These are phyloP conservation scores for Colletotrichum cordylinicola DNA, from an alignment of 2,329 filamentous ascomycete species.

Conservation along the genomic window DNA sequence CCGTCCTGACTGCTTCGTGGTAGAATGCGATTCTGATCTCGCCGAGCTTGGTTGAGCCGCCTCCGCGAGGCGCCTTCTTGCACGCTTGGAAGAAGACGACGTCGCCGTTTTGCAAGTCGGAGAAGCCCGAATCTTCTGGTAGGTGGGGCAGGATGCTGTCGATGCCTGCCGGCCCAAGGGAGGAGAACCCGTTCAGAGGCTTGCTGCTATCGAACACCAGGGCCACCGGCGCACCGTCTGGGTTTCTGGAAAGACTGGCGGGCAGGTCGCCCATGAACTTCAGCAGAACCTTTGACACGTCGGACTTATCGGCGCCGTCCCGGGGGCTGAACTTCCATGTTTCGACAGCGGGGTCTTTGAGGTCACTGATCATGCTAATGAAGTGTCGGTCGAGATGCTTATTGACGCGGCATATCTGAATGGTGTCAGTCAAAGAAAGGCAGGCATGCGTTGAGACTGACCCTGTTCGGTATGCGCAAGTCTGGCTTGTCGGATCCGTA, in stretches of 20 bases:
- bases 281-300: constrained; percentile 67
- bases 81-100: constrained; percentile 84
- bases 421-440: constrained; percentile 3
- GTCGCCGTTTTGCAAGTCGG: constrained; percentile 70
- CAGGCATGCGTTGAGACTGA: constrained; percentile 37
- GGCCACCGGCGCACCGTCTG: constrained; percentile 79
- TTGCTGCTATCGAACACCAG: constrained; percentile 77
- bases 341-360: constrained; percentile 75
- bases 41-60: constrained; percentile 76
- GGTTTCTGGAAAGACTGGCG: constrained; percentile 68
- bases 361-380: constrained; percentile 74
- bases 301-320: constrained; percentile 50
- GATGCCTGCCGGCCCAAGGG: constrained; percentile 61
- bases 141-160: constrained; percentile 34
- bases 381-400: constrained; percentile 69
- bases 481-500: constrained; percentile 96
- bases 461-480: constrained; percentile 73
- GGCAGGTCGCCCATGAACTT: constrained; percentile 73
- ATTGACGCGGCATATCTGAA: constrained; percentile 70
- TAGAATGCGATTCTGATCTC: constrained; percentile 75
- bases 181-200: constrained; percentile 78
- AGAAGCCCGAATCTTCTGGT: constrained; percentile 28
- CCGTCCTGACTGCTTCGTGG: constrained; percentile 69
- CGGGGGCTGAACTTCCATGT: constrained; percentile 71
- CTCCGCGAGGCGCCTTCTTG: constrained; percentile 65